These are phyloP conservation scores for Verticillium nonalfalfae DNA, from an alignment of 2,329 filamentous ascomycete genomes.

Conservation along the genomic window DNA sequence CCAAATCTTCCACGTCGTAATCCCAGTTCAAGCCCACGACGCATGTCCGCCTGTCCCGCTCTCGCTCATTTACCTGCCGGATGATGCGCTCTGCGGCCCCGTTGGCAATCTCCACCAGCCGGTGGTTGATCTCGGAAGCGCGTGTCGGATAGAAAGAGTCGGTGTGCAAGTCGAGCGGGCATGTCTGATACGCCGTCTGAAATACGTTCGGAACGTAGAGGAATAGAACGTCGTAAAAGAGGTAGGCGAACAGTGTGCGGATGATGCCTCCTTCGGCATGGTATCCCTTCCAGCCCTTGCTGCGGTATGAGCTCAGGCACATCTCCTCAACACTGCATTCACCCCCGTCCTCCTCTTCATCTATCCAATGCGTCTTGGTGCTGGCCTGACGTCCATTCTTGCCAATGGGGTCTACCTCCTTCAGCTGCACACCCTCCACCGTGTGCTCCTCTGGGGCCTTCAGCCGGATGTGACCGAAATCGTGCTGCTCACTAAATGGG, in stretches of 20 bases:
- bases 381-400: constrained; percentile 38
- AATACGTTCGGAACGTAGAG: constrained; percentile 94
- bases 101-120: constrained; percentile 82
- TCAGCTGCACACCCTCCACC: constrained; percentile 72
- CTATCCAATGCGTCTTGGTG: constrained; percentile 82
- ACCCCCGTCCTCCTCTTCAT: constrained; percentile 60
- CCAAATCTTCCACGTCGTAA: constrained; percentile 70
- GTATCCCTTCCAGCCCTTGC: constrained; percentile 86
- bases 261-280: constrained; percentile 89
- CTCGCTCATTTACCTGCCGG: constrained; percentile 57
- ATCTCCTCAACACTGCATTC: constrained; percentile 90
- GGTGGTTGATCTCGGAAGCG: constrained; percentile 82
- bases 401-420: constrained; percentile 38
- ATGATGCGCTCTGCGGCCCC: constrained; percentile 66
- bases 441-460: constrained; percentile 68
- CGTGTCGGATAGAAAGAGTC: constrained; percentile 85
- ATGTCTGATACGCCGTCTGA: constrained; percentile 91
- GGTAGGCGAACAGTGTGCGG: constrained; percentile 81
- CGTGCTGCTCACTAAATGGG: constrained; percentile 80
- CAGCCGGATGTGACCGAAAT: constrained; percentile 82
- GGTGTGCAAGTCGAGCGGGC: constrained; percentile 85
- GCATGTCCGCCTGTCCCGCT: constrained; percentile 69
- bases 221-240: constrained; percentile 92
- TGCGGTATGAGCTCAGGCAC: constrained; percentile 82
- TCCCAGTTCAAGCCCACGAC: constrained; percentile 92